phyloP scores from a whole-genome alignment of 179 eudicot genomes.

The Beta macrorhiza region DNA sequence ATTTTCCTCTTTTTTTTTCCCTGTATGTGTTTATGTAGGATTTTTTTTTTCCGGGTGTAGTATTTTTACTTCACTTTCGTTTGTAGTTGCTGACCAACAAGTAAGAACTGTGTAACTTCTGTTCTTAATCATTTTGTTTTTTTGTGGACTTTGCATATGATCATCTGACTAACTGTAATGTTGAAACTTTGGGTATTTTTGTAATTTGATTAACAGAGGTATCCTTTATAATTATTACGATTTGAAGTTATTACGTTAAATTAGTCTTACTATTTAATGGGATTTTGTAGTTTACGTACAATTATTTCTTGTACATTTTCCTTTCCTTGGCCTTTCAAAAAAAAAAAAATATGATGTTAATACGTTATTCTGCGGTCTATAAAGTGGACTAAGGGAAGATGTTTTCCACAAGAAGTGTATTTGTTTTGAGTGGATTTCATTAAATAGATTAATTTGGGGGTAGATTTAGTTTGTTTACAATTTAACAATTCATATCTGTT shows the following conservation, averaged over 20 bases:
- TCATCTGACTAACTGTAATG: neutral
- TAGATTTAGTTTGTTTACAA: too few relatives aligned
- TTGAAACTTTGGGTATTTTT: neutral
- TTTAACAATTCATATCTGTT: too few relatives aligned
- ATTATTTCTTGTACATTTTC: too few relatives aligned
- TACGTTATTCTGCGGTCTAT: too few relatives aligned
- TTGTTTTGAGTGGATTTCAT: too few relatives aligned
- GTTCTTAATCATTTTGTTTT: neutral
- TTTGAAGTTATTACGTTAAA: neutral
- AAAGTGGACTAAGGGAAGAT: too few relatives aligned
- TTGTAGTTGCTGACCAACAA: neutral
- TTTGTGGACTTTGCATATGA: neutral
- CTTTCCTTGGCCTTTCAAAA: too few relatives aligned
- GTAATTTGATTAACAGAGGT: neutral
- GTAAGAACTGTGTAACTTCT: conserved; percentile 9
- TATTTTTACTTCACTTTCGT: neutral
- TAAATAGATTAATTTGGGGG: too few relatives aligned
- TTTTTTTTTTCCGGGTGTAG: neutral
- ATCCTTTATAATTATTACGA: neutral
- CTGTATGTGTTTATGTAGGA: neutral
- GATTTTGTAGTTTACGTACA: too few relatives aligned
- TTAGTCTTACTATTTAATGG: too few relatives aligned
- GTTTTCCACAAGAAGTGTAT: too few relatives aligned
- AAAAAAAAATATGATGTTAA: too few relatives aligned
- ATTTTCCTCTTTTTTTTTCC: neutral